Conservation (phyloP, 1,139 yeast species). For the Kurtzmaniella quercitrusa region DNA sequence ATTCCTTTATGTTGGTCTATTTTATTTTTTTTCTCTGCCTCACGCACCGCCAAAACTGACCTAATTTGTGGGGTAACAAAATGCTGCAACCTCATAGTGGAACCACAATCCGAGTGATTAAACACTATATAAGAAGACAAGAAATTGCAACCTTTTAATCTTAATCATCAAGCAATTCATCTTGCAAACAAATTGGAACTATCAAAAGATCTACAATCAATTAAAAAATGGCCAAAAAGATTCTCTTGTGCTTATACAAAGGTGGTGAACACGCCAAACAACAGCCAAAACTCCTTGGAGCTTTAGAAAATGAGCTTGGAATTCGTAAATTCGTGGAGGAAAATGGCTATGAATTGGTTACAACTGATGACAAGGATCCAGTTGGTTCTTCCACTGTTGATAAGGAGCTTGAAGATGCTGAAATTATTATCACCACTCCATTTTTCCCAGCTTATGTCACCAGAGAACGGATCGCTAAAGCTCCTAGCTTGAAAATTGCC, state of each 20-base stretch:
- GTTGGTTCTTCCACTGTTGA: constrained; percentile 52
- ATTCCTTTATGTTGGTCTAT: neutral
- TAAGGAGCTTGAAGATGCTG: constrained; percentile 64
- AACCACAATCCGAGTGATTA: neutral
- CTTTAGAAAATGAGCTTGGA: constrained; percentile 75
- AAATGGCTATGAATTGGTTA: constrained; percentile 64
- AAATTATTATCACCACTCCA: constrained; percentile 76
- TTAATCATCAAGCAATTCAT: neutral
- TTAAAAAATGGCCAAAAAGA: constrained; percentile 27
- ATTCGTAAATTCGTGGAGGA: constrained; percentile 60
- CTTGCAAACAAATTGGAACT: neutral
- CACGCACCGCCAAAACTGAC: neutral
- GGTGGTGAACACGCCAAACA: constrained; percentile 58
- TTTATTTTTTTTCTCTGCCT: neutral
- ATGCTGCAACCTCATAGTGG: neutral
- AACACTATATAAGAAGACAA: neutral
- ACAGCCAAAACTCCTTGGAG: constrained; percentile 61
- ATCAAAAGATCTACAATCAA: neutral
- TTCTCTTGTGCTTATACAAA: constrained; percentile 53
- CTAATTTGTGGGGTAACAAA: neutral
- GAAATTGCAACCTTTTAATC: too few species aligned
- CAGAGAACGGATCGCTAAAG: constrained; percentile 60
- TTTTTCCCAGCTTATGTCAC: constrained; percentile 81
- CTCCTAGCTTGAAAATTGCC: constrained; percentile 68
- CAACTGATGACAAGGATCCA: constrained; percentile 73